phyloP scores from a whole-genome alignment of 148 eudicot species.

The Camellia granthamiana region DNA sequence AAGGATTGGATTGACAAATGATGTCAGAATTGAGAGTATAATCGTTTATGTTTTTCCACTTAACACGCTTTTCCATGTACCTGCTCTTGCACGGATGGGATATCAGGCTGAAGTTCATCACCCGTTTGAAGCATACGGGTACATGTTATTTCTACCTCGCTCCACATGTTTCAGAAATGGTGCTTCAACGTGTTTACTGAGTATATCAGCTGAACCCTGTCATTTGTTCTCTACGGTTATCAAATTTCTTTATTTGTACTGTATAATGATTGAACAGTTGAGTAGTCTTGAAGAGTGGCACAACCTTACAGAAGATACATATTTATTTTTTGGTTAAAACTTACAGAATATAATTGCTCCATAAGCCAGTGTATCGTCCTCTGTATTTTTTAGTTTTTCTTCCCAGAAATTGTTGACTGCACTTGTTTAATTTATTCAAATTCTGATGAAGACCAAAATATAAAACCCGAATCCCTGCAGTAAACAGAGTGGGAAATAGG shows the following conservation, averaged over 20 bases:
- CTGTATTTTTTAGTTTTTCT: background rate
- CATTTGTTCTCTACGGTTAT: background rate
- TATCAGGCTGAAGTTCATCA: background rate
- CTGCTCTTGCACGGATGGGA: background rate
- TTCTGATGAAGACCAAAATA: too few relatives aligned
- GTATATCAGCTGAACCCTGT: background rate
- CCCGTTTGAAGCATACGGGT: background rate
- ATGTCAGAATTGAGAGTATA: constrained; percentile 3
- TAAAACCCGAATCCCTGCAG: too few relatives aligned
- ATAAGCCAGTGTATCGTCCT: background rate
- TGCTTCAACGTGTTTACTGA: background rate
- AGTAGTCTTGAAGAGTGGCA: background rate
- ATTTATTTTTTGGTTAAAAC: background rate
- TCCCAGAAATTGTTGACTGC: too few relatives aligned
- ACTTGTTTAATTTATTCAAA: too few relatives aligned
- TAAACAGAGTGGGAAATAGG: too few relatives aligned
- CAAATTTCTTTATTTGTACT: background rate
- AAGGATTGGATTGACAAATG: constrained; percentile 77
- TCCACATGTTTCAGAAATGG: background rate
- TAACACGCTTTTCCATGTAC: background rate
- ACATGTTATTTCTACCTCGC: background rate
- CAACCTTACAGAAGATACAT: background rate
- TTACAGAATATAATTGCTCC: background rate
- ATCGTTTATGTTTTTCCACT: background rate
- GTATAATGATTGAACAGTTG: background rate